A percentile compares a stretch with the other conserved stretches of the same genome.
Evolutionary conservation across 2,329 filamentous ascomycete genomes (phyloP).

Genomic region (Neopestalotiopsis sp.): DNA sequence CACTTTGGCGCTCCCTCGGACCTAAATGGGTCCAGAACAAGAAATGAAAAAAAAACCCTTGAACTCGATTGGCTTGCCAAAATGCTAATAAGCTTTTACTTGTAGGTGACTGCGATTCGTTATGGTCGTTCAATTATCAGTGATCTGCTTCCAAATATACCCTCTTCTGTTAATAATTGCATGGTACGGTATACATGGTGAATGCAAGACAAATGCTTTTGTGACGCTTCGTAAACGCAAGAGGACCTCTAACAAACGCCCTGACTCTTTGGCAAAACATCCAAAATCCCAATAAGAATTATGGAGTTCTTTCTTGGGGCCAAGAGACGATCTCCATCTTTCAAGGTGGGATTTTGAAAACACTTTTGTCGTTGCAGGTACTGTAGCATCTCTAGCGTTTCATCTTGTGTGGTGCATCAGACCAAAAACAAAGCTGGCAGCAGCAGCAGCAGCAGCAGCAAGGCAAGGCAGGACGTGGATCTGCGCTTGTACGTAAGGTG

Average conservation of each 20-base stretch:
- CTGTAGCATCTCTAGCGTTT: constrained; percentile 1
- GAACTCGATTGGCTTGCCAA: too few species aligned
- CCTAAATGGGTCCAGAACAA: not conserved
- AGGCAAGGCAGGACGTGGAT: not conserved
- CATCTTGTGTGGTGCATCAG: not conserved
- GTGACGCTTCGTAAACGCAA: too few species aligned
- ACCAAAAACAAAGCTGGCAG: not conserved
- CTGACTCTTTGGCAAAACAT: not conserved
- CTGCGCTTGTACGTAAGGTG: not conserved
- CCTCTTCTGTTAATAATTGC: too few species aligned
- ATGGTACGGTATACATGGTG: too few species aligned
- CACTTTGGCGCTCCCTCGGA: not conserved
- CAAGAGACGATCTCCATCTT: not conserved
- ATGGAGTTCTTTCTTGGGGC: not conserved
- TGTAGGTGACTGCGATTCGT: too few species aligned
- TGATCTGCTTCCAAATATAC: too few species aligned
- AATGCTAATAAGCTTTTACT: too few species aligned
- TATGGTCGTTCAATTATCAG: too few species aligned
- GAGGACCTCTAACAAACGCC: not conserved
- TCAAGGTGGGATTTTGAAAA: not conserved
- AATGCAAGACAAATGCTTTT: too few species aligned
- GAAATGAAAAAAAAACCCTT: not conserved
- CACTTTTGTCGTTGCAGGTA: not conserved
- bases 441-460: too few species aligned
- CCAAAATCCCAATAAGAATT: not conserved